Evolutionary conservation across 805 yeast species (phyloP).

Genomic region (Candida tallmaniae): DNA sequence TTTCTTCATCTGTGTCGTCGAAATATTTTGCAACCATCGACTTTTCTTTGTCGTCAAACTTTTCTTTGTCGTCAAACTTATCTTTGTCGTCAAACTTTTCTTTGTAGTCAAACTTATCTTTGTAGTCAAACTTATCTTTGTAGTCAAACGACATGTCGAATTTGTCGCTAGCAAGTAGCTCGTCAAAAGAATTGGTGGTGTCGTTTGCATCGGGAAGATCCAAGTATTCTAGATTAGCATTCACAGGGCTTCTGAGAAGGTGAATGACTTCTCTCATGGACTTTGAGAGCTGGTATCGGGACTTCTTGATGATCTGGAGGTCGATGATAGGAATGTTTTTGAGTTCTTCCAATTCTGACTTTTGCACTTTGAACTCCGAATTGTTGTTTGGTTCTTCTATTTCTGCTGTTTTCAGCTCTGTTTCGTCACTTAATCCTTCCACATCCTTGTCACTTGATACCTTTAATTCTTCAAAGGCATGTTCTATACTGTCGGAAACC

Average conservation of each 20-base stretch:
- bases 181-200: conserved; percentile 11
- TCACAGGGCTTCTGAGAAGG: conserved; percentile 26
- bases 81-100: conserved; percentile 4
- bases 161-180: conserved; percentile 8
- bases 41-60: not conserved
- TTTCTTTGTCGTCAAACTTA: conserved; percentile 6
- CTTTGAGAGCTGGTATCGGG: conserved; percentile 28
- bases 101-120: conserved; percentile 8
- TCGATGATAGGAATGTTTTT: conserved; percentile 28
- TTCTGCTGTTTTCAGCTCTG: not conserved
- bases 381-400: not conserved
- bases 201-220: conserved; percentile 13
- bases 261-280: conserved; percentile 34
- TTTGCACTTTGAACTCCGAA: too few relatives aligned
- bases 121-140: conserved; percentile 1
- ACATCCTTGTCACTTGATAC: not conserved
- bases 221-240: conserved; percentile 11
- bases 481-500: not conserved
- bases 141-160: conserved; percentile 9
- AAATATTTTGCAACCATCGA: conserved; percentile 6
- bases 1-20: not conserved
- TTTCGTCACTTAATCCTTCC: not conserved
- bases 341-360: too few relatives aligned
- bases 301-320: conserved; percentile 25
- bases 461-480: not conserved